Percentiles rank a stretch among this genome's conserved stretches.
Evolutionary conservation across 2,329 filamentous ascomycete species (phyloP).

Genomic region (Ceratocystis huliohia): DNA sequence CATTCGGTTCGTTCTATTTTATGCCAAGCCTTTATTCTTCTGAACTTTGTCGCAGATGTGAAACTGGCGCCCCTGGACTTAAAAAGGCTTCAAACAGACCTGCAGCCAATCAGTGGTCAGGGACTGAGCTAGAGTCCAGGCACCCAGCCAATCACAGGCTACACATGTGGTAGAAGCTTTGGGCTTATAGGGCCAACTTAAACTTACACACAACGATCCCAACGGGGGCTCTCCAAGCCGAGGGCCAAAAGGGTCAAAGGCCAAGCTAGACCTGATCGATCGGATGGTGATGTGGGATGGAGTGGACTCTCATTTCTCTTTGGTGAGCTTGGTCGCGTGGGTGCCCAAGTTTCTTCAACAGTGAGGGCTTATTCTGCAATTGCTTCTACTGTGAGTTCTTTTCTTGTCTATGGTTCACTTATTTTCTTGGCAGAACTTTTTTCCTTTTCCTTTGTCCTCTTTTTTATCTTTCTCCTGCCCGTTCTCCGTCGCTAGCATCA

Average conservation of each 20-base stretch:
- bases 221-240: neutral
- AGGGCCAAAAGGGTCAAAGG: neutral
- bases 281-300: neutral
- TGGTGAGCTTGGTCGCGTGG: neutral
- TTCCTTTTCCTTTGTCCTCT: constrained; percentile 9
- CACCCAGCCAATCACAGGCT: neutral
- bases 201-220: neutral
- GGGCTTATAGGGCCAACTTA: neutral
- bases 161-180: neutral
- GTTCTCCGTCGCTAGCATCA: neutral
- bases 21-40: neutral
- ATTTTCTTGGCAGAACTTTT: constrained; percentile 10
- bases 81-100: neutral
- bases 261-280: neutral
- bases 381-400: neutral
- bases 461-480: neutral
- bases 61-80: constrained; percentile 19
- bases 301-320: neutral
- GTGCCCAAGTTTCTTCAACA: neutral
- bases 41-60: constrained; percentile 21
- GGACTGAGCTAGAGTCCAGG: neutral
- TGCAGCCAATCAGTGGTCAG: neutral
- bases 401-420: neutral
- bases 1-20: neutral
- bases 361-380: neutral